These are phyloP conservation scores for Fusarium ramigenum DNA, from an alignment of 2,329 filamentous ascomycete genomes.

Conservation along the genomic window DNA sequence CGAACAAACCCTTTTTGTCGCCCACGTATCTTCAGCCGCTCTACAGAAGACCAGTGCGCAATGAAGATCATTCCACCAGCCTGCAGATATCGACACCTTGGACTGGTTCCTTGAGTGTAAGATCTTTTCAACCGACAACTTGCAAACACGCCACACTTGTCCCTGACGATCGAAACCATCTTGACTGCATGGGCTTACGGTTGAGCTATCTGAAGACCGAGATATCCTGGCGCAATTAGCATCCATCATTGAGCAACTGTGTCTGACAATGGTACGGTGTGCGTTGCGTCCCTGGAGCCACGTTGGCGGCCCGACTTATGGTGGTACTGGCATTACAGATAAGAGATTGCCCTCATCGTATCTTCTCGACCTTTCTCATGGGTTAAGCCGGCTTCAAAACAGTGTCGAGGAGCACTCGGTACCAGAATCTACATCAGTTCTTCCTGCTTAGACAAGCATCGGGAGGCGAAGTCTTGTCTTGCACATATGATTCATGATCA, in stretches of 20 bases:
- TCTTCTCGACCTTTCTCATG: background rate
- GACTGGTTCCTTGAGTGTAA: background rate
- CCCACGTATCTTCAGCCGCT: accelerated
- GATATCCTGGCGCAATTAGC: background rate
- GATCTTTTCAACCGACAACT: background rate
- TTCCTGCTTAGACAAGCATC: background rate
- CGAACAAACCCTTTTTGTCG: too few species aligned
- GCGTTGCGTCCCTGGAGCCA: too few species aligned
- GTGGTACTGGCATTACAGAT: background rate
- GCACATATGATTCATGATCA: background rate
- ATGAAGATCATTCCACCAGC: too few species aligned
- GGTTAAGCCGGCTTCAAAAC: background rate
- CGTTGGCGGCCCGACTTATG: background rate
- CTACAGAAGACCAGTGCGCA: background rate
- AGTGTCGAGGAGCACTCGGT: background rate
- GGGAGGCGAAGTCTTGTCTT: background rate
- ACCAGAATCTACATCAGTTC: background rate
- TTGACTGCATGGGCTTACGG: background rate
- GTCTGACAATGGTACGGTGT: background rate
- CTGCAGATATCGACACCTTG: too few species aligned
- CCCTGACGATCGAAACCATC: background rate
- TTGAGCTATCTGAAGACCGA: background rate
- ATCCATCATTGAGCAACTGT: background rate
- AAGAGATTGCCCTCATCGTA: background rate
- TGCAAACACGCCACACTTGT: background rate